Base-by-base conservation (phyloP, 2,329 filamentous ascomycete species). In the Macrophomina pseudophaseolina region DNA sequence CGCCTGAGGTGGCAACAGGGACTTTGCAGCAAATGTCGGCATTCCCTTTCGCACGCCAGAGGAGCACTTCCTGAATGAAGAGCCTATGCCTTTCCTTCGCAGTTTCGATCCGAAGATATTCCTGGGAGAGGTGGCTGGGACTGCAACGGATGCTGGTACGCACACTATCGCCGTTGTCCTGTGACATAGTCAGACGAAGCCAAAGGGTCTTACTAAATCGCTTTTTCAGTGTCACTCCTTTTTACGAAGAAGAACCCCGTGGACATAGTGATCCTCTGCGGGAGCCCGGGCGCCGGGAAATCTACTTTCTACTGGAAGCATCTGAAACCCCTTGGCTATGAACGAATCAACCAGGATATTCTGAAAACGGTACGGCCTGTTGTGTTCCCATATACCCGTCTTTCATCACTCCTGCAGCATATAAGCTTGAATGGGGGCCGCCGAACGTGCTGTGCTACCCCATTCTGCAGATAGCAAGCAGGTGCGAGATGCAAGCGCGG, bases 281-380 rank as follows among this genome's bases (percentile, higher is more conserved):
- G 95, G 1, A 92, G 91, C 56, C 95, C 95, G 0, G 94, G 92
- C 1, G 88, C 93, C 2, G 95, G 95, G 18, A 98, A 99, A 79
- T 97, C 92, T 46, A 94, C 93, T 0, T 97, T 95, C 74, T 97
- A 90, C 80, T 92, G 90, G 88, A 88, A 86, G 69, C 82, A 91
- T 70, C 81, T 98, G 42, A 84, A 93, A 75, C 91, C 91, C 30
- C 80, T 95, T 33, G 91, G 89, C 3, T 98, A 97, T 75, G 86
- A 88, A 74, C 87, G 95, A 56, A 87, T 97, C 35, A 99, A 98
- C 72, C 95, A 98, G 80, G 95, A 98, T 78, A 87, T 85, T 1
- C 83, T 97, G 54, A 97, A 97, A 78, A 90, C 87, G 35, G 84
- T 88, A 80, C 71, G 81, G 79, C 69, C 56, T 71, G 56, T 52